Conservation (phyloP, 2,329 filamentous ascomycete genomes). For the Bipolaris victoriae region DNA sequence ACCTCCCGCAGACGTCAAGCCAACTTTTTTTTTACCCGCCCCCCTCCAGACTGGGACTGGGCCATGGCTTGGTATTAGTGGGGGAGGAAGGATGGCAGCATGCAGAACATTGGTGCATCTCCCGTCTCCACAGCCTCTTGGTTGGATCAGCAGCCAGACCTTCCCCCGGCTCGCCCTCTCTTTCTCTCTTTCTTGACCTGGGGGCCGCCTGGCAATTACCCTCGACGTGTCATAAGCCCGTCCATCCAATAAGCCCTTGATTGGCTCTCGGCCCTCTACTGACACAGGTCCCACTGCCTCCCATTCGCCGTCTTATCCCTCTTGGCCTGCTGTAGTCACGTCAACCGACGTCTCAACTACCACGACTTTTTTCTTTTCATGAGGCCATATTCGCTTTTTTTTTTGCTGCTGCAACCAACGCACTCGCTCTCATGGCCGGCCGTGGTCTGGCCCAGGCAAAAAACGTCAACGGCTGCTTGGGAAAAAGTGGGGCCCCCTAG, state of each 20-base stretch:
- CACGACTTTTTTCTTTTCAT: conserved; percentile 4
- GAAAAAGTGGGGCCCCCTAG: conserved; percentile 16
- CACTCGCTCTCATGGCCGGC: conserved; percentile 8
- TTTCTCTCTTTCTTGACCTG: conserved; percentile 17
- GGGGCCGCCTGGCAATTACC: conserved; percentile 13
- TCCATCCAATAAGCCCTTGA: conserved; percentile 10
- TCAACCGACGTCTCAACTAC: conserved; percentile 6
- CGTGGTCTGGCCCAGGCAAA: conserved; percentile 15
- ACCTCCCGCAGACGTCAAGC: neutral
- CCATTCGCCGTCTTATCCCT: conserved; percentile 22
- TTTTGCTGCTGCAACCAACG: conserved; percentile 12
- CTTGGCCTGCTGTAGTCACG: conserved; percentile 3
- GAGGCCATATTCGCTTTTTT: conserved; percentile 9
- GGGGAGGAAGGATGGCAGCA: conserved; percentile 16
- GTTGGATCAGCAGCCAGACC: conserved; percentile 23
- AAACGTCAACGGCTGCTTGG: conserved; percentile 10
- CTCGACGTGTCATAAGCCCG: conserved; percentile 32
- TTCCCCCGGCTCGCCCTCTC: conserved; percentile 16
- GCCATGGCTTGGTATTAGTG: conserved; percentile 6
- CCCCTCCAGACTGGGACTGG: conserved; percentile 1
- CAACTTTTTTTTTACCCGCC: conserved; percentile 14
- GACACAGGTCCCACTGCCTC: conserved; percentile 13
- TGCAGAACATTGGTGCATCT: conserved; percentile 34
- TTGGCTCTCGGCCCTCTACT: conserved; percentile 24
- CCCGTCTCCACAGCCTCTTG: conserved; percentile 22